Percentiles rank a stretch among this genome's conserved stretches.
These are phyloP conservation scores for Rosa lucieae DNA, from an alignment of 306 rosid species.

Conservation along the genomic window DNA sequence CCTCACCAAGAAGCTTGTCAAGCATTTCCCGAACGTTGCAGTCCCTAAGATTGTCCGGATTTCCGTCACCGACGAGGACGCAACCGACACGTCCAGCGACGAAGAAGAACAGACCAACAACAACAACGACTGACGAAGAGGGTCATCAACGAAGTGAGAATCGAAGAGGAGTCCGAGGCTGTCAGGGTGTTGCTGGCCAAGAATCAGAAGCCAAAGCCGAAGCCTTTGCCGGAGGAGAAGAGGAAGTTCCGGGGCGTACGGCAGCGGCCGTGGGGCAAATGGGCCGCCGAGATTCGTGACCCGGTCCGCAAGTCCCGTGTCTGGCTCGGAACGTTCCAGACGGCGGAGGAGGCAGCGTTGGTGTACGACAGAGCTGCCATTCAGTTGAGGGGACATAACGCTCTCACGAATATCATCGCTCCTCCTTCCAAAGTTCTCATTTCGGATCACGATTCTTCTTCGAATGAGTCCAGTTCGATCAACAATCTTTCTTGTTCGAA, in stretches of 20 bases:
- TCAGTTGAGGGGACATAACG: slow-evolving; percentile 44
- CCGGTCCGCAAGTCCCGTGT: slow-evolving; percentile 30
- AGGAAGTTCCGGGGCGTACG: slow-evolving; percentile 53
- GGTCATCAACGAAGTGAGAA: slow-evolving; percentile 42
- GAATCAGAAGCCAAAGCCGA: not conserved
- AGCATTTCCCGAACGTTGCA: not conserved
- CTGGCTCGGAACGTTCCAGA: slow-evolving; percentile 65
- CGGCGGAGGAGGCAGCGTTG: slow-evolving; percentile 62
- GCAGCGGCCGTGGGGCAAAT: slow-evolving; percentile 52
- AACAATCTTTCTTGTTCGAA: not conserved
- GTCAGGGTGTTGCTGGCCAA: not conserved
- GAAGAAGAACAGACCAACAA: slow-evolving; percentile 33
- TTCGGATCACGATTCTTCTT: not conserved
- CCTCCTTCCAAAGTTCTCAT: not conserved
- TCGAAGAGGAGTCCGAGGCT: slow-evolving; percentile 17
- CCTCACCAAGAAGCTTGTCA: slow-evolving; percentile 33
- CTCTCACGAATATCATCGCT: slow-evolving; percentile 48
- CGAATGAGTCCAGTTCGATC: not conserved
- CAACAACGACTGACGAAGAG: slow-evolving; percentile 25
- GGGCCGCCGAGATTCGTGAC: slow-evolving; percentile 67
- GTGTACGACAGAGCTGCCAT: slow-evolving; percentile 64
- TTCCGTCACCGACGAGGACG: slow-evolving; percentile 42
- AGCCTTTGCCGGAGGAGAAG: not conserved
- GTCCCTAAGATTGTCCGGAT: slow-evolving; percentile 40
- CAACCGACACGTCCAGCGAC: slow-evolving; percentile 59